phyloP scores from a whole-genome alignment of 1,139 yeast genomes.

The Scheffersomyces segobiensis region DNA sequence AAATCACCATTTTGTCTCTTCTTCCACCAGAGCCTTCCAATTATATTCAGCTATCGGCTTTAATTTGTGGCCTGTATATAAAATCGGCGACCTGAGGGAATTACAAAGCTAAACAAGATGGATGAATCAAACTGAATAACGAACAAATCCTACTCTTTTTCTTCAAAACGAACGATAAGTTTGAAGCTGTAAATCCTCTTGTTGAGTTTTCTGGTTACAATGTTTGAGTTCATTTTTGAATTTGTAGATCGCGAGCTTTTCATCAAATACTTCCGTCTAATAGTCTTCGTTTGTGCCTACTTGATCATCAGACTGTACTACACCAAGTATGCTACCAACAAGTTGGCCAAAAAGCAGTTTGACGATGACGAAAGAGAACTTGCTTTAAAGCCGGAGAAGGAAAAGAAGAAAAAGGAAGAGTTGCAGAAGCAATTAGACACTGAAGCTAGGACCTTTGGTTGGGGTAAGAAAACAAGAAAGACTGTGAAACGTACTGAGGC shows the following conservation, averaged over 20 bases:
- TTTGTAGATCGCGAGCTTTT: conserved; percentile 37
- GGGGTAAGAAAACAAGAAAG: conserved; percentile 75
- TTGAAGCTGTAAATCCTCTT: neutral
- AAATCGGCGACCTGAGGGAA: neutral
- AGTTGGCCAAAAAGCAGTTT: conserved; percentile 53
- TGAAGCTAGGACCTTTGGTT: conserved; percentile 61
- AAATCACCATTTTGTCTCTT: neutral
- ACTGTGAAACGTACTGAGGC: conserved; percentile 55
- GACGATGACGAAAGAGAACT: conserved; percentile 48
- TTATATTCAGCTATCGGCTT: neutral
- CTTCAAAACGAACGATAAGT: neutral
- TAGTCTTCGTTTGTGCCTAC: conserved; percentile 37
- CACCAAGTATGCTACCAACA: conserved; percentile 46
- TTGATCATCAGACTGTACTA: conserved; percentile 38
- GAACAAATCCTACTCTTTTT: neutral
- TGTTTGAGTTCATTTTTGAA: conserved; percentile 38
- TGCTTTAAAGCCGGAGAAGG: conserved; percentile 32
- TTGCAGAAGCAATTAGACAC: conserved; percentile 29
- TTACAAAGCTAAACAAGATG: neutral
- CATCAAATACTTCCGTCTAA: conserved; percentile 40
- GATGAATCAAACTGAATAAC: neutral
- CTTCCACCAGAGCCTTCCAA: neutral
- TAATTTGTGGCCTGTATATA: neutral
- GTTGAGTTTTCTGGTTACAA: conserved; percentile 3
- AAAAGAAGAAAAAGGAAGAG: conserved; percentile 30